Percentiles rank a stretch among this genome's conserved stretches.
Conservation (phyloP, 2,329 filamentous ascomycete genomes). For the Colletotrichum limetticola region DNA sequence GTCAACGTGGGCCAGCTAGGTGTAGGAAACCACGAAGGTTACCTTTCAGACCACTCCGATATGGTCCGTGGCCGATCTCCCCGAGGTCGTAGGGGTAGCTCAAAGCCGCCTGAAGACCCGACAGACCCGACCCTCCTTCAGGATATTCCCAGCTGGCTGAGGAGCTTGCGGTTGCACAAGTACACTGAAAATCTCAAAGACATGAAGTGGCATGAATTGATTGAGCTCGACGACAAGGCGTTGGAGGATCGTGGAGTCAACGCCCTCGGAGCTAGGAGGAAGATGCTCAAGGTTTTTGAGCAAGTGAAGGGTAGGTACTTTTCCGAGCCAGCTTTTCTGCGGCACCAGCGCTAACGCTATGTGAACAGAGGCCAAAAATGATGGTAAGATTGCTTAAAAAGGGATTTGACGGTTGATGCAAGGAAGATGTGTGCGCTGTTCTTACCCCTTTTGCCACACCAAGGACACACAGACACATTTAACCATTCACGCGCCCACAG, state of each 20-base stretch:
- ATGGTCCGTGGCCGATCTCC: constrained; percentile 91
- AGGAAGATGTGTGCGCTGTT: background rate
- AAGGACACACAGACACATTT: background rate
- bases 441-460: background rate
- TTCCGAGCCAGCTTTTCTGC: background rate
- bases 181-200: constrained; percentile 99
- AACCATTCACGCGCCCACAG: background rate
- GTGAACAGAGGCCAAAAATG: constrained; percentile 54
- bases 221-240: constrained; percentile 92
- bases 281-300: constrained; percentile 99
- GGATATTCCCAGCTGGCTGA: constrained; percentile 95
- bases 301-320: constrained; percentile 79
- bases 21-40: constrained; percentile 79
- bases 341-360: background rate
- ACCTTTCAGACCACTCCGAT: constrained; percentile 93
- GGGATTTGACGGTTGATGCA: background rate
- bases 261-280: constrained; percentile 91
- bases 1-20: constrained; percentile 80
- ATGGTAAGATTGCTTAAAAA: constrained; percentile 72
- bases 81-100: constrained; percentile 90
- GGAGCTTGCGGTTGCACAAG: constrained; percentile 95
- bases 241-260: constrained; percentile 94
- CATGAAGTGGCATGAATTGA: constrained; percentile 92
- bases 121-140: constrained; percentile 90
- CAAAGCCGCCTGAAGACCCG: constrained; percentile 97